phyloP scores from a whole-genome alignment of 805 yeast genomes.

The Ogataea minuta region DNA sequence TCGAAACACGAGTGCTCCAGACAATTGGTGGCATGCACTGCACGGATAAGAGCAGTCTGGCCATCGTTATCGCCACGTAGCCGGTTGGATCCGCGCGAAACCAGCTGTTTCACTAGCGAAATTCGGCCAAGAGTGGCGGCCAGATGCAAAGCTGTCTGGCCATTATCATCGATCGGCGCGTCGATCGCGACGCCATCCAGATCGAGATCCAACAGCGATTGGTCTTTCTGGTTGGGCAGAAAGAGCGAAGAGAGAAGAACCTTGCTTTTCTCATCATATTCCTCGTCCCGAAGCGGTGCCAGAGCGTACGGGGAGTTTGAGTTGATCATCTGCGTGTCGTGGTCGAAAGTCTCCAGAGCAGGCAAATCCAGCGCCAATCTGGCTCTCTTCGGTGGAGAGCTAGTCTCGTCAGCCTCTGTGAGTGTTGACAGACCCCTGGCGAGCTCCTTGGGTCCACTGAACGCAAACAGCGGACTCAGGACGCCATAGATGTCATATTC shows the following conservation, averaged over 20 bases:
- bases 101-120: conserved; percentile 64
- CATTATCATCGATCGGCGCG: conserved; percentile 88
- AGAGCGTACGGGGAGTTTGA: conserved; percentile 48
- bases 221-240: conserved; percentile 39
- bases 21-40: conserved; percentile 80
- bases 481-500: conserved; percentile 57
- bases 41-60: conserved; percentile 81
- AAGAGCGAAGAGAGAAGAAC: conserved; percentile 50
- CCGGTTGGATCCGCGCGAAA: conserved; percentile 65
- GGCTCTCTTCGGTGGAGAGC: conserved; percentile 15
- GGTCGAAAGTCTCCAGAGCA: conserved; percentile 33
- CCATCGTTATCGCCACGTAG: conserved; percentile 77
- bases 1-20: conserved; percentile 77
- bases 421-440: conserved; percentile 19
- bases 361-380: conserved; percentile 17
- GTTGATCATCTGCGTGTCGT: conserved; percentile 39
- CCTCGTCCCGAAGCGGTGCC: conserved; percentile 40
- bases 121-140: conserved; percentile 87
- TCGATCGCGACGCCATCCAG: conserved; percentile 56
- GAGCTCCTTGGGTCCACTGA: conserved; percentile 48
- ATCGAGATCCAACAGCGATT: conserved; percentile 27
- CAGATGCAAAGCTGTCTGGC: conserved; percentile 94
- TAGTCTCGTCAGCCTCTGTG: conserved; percentile 23
- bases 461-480: conserved; percentile 48
- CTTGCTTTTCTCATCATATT: conserved; percentile 31